Conservation (phyloP, 2,329 filamentous ascomycete genomes). For the Nectriaceae sp. region DNA sequence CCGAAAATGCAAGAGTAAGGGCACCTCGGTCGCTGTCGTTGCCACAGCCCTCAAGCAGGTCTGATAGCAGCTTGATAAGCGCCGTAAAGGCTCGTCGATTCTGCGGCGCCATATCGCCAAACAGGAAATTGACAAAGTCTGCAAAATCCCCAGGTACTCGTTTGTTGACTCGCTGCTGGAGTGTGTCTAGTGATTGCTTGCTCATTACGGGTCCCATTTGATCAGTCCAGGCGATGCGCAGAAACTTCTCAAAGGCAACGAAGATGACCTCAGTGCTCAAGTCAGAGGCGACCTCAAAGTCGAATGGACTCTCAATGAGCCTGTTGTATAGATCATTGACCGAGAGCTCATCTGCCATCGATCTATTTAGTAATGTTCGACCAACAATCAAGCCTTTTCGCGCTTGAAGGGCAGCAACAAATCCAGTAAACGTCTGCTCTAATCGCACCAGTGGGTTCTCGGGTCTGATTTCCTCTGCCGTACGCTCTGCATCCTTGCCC, state of each 20-base stretch:
- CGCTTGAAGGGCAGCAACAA: conserved; percentile 78
- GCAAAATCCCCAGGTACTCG: conserved; percentile 73
- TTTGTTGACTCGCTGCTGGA: conserved; percentile 70
- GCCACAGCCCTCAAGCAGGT: conserved; percentile 84
- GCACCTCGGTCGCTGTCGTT: conserved; percentile 91
- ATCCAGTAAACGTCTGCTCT: conserved; percentile 84
- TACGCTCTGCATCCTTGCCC: conserved; percentile 40
- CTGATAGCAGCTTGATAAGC: conserved; percentile 82
- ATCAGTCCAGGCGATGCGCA: conserved; percentile 84
- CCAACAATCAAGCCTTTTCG: conserved; percentile 87
- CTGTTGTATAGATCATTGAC: conserved; percentile 92
- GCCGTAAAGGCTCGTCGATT: conserved; percentile 78
- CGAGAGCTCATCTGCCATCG: conserved; percentile 71
- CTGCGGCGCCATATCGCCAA: conserved; percentile 67
- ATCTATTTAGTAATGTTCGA: conserved; percentile 70
- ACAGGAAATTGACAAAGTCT: conserved; percentile 66
- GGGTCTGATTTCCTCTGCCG: conserved; percentile 52
- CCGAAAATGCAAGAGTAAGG: conserved; percentile 84
- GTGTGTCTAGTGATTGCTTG: conserved; percentile 65
- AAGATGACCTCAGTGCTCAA: conserved; percentile 83
- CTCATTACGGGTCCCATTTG: conserved; percentile 86
- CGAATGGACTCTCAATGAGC: conserved; percentile 79
- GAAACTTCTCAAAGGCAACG: conserved; percentile 90
- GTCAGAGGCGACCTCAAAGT: conserved; percentile 74
- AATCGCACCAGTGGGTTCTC: conserved; percentile 71